Evolutionary conservation across 352 stramenopile genomes (phyloP), one percentile per base, ranked within the genome.

Genomic region (Globisporangium takayamanum): DNA sequence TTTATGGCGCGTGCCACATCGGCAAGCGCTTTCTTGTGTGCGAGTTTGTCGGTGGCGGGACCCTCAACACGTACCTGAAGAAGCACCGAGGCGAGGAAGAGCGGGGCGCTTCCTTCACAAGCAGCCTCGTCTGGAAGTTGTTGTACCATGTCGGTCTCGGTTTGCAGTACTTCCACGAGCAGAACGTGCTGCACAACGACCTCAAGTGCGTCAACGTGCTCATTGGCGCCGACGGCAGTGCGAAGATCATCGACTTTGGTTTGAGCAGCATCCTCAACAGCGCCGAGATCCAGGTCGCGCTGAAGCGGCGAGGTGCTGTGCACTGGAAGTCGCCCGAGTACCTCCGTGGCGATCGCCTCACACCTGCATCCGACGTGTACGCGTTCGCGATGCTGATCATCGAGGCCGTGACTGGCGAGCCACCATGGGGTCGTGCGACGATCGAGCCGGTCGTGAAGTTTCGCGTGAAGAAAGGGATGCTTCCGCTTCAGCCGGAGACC

Each of bases 191-290:
- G 11, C 53, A 59, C 22, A 59, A 52, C 14, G 53, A 51, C 41
- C 22, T 59, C 7, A 59, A 59, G 18, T 59, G 53, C 53, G 30
- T 52, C 53, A 59, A 59, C 26, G 28, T 59, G 12, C 45, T 59
- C 11, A 39, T 59, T 36, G 41, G 25, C 28, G 20, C 18, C 0
- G 37, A 53, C 20, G 22, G 30, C 1, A 33, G 11, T 4, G 49
- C 49, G 3, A 53, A 53, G 49, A 18, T 53, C 4, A 53, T 53
- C 49, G 49, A 53, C 49, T 53, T 53, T 41, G 25, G 49, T 5
- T 37, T 41, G 25, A 53, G 49, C 26, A 42, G 22, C 11, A 42
- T 53, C 25, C 11, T 53, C 1, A 15, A 20, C 48, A 26, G n/a
- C 15, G 48, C 48, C 22, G 48, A 53, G 48, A 5, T 53, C 22